Evolutionary conservation across 2,329 filamentous ascomycete genomes (phyloP), one percentile per base, ranked within the genome.

Genomic region (Bipolaris gigantea): DNA sequence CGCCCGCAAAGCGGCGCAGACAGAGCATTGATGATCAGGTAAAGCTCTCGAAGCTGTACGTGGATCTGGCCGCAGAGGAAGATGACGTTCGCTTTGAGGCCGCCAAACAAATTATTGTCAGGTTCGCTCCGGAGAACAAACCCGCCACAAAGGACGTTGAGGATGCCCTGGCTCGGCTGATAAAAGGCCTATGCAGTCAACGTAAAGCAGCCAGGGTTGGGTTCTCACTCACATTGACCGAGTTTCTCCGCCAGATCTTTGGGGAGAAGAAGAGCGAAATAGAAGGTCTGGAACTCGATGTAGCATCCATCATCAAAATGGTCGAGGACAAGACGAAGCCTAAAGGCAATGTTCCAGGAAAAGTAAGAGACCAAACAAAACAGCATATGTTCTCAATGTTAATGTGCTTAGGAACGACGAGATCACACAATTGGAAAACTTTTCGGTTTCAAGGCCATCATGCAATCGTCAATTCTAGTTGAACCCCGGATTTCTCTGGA

Each of bases 191-290:
- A 16, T 92, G 92, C 57, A 97, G 92, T 72, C 88, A 91, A 50
- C 87, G 91, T 53, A 96, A 96, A 77, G 90, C 90, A 11, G 91
- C 93, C 16, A 84, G 94, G 23, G 78, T 94, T 46, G 94, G 94
- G 3, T 97, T 96, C 73, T 96, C 91, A 49, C 81, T 97, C 50
- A 93, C 93, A 0, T 78, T 97, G 62, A 89, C 92, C 0, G 92
- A 97, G 74, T 78, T 95, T 8, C 72, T 96, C 40, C 81, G 84
- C 4, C 85, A 93, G 66, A 76, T 92, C 5, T 89, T 89, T 66
- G 84, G 84, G 35, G 70, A 46, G 56, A 69, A 50, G 59, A 70
- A 57, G 39, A 50, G 46, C 16, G 45, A 52, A 50, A 67, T 72
- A 8, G 64, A 73, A 13, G 71, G 70, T 32, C 55, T 79, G 30